phyloP scores from a whole-genome alignment of 768 basidiomycete species.

The Leccinum imitatum region DNA sequence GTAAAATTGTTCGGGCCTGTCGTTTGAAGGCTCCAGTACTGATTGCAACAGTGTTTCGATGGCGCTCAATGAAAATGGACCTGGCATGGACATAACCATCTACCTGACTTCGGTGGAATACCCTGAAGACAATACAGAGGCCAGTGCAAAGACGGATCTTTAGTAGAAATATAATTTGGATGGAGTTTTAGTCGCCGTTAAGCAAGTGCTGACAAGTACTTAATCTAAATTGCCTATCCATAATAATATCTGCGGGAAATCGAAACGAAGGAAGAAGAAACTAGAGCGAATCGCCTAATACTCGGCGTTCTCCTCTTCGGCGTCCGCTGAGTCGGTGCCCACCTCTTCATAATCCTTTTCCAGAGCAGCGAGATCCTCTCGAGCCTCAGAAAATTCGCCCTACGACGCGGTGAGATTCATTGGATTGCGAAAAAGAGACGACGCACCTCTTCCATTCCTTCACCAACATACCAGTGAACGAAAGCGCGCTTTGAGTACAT shows the following conservation, averaged over 20 bases:
- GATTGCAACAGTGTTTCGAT: slow-evolving; percentile 24
- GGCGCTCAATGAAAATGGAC: slow-evolving; percentile 32
- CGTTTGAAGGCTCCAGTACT: slow-evolving; percentile 7
- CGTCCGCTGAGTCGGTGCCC: slow-evolving; percentile 73
- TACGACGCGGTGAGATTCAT: slow-evolving; percentile 24
- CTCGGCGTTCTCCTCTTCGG: slow-evolving; percentile 58
- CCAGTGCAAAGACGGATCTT: background rate
- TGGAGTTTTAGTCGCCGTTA: background rate
- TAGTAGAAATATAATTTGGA: slow-evolving; percentile 7
- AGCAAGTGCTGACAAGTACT: slow-evolving; percentile 14
- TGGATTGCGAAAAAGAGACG: slow-evolving; percentile 3
- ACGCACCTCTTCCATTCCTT: slow-evolving; percentile 94
- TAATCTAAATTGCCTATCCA: slow-evolving; percentile 8
- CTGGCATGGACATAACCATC: slow-evolving; percentile 39
- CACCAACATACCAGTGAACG: slow-evolving; percentile 94
- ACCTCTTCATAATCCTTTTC: slow-evolving; percentile 96
- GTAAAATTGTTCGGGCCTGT: slow-evolving; percentile 35
- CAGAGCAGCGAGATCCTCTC: slow-evolving; percentile 96
- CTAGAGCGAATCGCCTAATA: slow-evolving; percentile 37
- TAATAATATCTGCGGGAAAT: slow-evolving; percentile 1
- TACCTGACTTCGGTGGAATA: slow-evolving; percentile 4
- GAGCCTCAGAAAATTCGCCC: slow-evolving; percentile 98
- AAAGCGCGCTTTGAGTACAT: slow-evolving; percentile 96
- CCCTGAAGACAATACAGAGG: background rate
- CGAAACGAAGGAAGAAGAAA: background rate